Conservation (phyloP, 495 filamentous ascomycete species). For the Glutinoglossum americanum region DNA sequence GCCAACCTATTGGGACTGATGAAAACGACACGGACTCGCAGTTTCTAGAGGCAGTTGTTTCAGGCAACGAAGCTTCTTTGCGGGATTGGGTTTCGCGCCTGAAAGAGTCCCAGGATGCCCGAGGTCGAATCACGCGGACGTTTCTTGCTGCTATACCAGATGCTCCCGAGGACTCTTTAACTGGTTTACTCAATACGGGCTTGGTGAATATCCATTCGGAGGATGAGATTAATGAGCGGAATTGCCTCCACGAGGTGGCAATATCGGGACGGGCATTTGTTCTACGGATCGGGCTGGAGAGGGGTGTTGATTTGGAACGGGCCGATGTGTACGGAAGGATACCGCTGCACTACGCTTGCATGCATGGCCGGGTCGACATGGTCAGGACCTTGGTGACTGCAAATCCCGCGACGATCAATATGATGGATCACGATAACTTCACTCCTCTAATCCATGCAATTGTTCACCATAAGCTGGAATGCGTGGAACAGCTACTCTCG, state of each 20-base stretch:
- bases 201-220: conserved; percentile 71
- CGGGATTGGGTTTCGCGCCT: conserved; percentile 41
- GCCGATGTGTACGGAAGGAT: conserved; percentile 86
- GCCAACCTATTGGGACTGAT: conserved; percentile 44
- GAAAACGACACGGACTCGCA: conserved; percentile 75
- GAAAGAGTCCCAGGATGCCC: conserved; percentile 30
- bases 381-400: conserved; percentile 44
- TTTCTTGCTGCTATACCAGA: conserved; percentile 77
- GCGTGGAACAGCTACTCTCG: conserved; percentile 52
- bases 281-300: conserved; percentile 45
- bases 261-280: conserved; percentile 70
- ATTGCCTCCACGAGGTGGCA: conserved; percentile 84
- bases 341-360: conserved; percentile 88
- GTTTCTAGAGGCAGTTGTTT: conserved; percentile 65
- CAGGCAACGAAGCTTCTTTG: conserved; percentile 41
- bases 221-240: conserved; percentile 93
- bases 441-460: conserved; percentile 90
- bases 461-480: conserved; percentile 57
- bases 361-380: conserved; percentile 78
- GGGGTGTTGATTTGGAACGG: conserved; percentile 49
- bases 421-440: conserved; percentile 90
- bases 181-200: conserved; percentile 52
- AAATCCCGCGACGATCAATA: conserved; percentile 46
- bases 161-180: conserved; percentile 56
- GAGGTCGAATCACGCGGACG: conserved; percentile 60